Percentiles rank a stretch among this genome's conserved stretches.
These are phyloP conservation scores for Fusarium mundagurra DNA, from an alignment of 2,329 filamentous ascomycete genomes.

Conservation along the genomic window DNA sequence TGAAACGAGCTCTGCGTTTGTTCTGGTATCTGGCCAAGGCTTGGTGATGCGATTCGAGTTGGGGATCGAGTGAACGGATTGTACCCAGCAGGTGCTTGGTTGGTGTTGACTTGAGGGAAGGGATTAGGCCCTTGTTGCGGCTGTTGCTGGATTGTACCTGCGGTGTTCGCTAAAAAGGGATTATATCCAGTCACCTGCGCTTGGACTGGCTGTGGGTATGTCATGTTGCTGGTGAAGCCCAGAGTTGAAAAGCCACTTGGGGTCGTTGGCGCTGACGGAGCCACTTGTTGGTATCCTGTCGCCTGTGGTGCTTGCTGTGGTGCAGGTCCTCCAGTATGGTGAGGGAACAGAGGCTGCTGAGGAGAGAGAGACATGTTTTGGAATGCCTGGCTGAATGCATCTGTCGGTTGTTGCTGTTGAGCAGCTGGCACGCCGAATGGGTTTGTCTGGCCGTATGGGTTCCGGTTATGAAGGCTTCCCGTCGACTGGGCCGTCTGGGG, in stretches of 20 bases:
- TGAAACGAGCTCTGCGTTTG: constrained; percentile 59
- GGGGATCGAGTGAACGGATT: constrained; percentile 63
- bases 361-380: constrained; percentile 76
- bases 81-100: constrained; percentile 48
- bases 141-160: constrained; percentile 46
- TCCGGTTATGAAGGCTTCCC: constrained; percentile 67
- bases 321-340: constrained; percentile 74
- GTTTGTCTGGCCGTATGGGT: constrained; percentile 68
- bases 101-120: constrained; percentile 53
- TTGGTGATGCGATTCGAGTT: constrained; percentile 60
- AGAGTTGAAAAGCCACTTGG: constrained; percentile 53
- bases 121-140: constrained; percentile 45
- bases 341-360: constrained; percentile 74
- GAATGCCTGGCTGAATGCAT: constrained; percentile 72
- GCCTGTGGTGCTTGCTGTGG: constrained; percentile 54
- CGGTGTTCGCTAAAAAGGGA: constrained; percentile 59
- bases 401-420: constrained; percentile 45
- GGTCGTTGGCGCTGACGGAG: constrained; percentile 54
- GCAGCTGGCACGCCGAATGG: constrained; percentile 69
- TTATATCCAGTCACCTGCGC: constrained; percentile 58
- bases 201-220: constrained; percentile 54
- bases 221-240: constrained; percentile 56
- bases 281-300: constrained; percentile 56
- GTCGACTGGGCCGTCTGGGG: constrained; percentile 74
- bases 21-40: constrained; percentile 63